Base-by-base conservation (phyloP, 1,284 basidiomycete species). In the Austroboletus niveus region DNA sequence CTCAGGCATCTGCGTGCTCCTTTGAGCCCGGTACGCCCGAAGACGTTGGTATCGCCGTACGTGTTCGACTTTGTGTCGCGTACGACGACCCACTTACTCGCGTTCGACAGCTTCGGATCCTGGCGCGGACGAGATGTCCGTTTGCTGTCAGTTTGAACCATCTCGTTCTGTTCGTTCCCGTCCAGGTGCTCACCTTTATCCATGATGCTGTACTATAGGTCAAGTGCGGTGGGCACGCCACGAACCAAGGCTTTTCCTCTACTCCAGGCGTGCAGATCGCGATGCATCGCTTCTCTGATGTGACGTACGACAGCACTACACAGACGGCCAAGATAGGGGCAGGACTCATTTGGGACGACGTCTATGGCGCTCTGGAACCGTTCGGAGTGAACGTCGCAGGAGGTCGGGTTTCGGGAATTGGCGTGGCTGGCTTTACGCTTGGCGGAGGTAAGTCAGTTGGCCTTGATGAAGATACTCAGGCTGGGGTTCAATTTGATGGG, bases 181-280 rank as follows among this genome's bases (percentile, higher is more conserved):
- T 34, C 32, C 3, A 34, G 12, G 29, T 40, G 31, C 22, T 7
- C 10, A 42, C 42, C 63, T 47, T 49, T 45, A 15, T 36, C 14
- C 34, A 12, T 29, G 24, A 12, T 8, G 34, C 17, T 49, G 42
- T 29, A 22, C 8, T 5, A 14, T 38, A 80, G 80, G 75, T 85
- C 48, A 64, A 80, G 60, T 75, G 79, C 10, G 80, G 79, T 11
- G 83, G 83, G 75, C 80, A 66, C 44, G 41, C 54, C 9, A 40
- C 57, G 46, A 67, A 64, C 44, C 55, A 53, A 11, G 54, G 57
- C 12, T 65, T 66, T 38, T 65, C 63, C 0, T 82, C 82, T 3
- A 63, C 68, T 2, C 58, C 61, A 0, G 69, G 57, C 20, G 53
- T 57, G 35, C 48, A 62, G 12, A 51, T 53, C 8, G 39, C 44